These are phyloP conservation scores for Phoma sp. DNA, from an alignment of 2,329 filamentous ascomycete genomes.

Conservation along the genomic window DNA sequence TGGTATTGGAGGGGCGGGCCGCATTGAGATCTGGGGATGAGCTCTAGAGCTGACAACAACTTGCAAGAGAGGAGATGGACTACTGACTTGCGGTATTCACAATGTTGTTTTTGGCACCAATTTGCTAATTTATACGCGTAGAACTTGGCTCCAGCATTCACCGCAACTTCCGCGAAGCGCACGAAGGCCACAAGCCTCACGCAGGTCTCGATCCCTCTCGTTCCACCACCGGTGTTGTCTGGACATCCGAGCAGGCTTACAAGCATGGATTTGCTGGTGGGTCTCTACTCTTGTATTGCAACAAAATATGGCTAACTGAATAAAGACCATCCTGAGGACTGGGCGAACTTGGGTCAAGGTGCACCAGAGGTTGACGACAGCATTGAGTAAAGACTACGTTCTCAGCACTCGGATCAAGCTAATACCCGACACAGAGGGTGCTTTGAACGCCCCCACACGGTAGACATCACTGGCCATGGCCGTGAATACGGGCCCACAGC, in stretches of 20 bases:
- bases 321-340: constrained; percentile 74
- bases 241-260: constrained; percentile 85
- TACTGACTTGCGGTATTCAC: too few relatives aligned
- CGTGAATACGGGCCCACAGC: constrained; percentile 92
- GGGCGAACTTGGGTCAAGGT: constrained; percentile 94
- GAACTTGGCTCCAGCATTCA: constrained; percentile 48
- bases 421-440: constrained; percentile 51
- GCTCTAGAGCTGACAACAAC: neutral
- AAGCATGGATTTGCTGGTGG: constrained; percentile 77
- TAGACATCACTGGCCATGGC: constrained; percentile 78
- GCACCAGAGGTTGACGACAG: constrained; percentile 94
- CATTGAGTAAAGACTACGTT: constrained; percentile 67
- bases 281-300: neutral
- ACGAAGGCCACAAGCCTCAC: constrained; percentile 89
- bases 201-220: constrained; percentile 87
- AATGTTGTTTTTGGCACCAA: too few relatives aligned
- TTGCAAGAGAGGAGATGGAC: neutral
- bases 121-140: neutral
- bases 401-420: neutral
- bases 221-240: constrained; percentile 91
- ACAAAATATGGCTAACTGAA: neutral
- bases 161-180: constrained; percentile 84
- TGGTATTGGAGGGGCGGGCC: neutral
- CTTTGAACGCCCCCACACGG: constrained; percentile 78
- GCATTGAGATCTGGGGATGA: neutral